These are phyloP conservation scores for Polychaeton citri DNA, from an alignment of 2,329 filamentous ascomycete species.

Conservation along the genomic window DNA sequence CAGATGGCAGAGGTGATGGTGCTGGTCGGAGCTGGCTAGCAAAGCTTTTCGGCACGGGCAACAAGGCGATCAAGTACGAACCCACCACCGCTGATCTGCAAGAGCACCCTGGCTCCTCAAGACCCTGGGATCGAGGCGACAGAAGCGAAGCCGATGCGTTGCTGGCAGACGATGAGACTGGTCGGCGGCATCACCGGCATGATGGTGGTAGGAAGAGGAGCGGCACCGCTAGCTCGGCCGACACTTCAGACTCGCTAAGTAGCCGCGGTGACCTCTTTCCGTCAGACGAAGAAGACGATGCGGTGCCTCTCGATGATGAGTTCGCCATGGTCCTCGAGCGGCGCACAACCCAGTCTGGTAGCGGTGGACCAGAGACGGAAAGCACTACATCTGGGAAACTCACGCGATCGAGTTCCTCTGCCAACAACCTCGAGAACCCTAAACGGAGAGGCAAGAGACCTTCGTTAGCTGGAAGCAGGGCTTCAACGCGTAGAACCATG, in stretches of 20 bases:
- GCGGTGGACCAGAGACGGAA: slow-evolving; percentile 45
- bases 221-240: slow-evolving; percentile 63
- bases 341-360: slow-evolving; percentile 40
- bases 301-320: slow-evolving; percentile 82
- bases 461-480: slow-evolving; percentile 6
- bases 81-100: slow-evolving; percentile 83
- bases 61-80: slow-evolving; percentile 67
- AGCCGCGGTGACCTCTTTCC: slow-evolving; percentile 84
- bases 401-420: slow-evolving; percentile 23
- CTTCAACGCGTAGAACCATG: slow-evolving; percentile 12
- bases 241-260: slow-evolving; percentile 73
- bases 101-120: slow-evolving; percentile 58
- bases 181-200: slow-evolving; percentile 20
- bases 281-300: slow-evolving; percentile 76
- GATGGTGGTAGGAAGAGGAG: slow-evolving; percentile 47
- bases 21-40: slow-evolving; percentile 78
- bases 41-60: slow-evolving; percentile 64
- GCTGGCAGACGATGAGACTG: slow-evolving; percentile 39
- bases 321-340: slow-evolving; percentile 73
- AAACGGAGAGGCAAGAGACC: slow-evolving; percentile 1
- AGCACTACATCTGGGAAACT: slow-evolving; percentile 44
- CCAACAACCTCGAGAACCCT: slow-evolving; percentile 13
- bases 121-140: slow-evolving; percentile 17
- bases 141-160: slow-evolving; percentile 55
- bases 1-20: slow-evolving; percentile 44